Base-by-base conservation (phyloP, 371 early-diverging fungal genomes). In the Apophysomyces ossiformis region DNA sequence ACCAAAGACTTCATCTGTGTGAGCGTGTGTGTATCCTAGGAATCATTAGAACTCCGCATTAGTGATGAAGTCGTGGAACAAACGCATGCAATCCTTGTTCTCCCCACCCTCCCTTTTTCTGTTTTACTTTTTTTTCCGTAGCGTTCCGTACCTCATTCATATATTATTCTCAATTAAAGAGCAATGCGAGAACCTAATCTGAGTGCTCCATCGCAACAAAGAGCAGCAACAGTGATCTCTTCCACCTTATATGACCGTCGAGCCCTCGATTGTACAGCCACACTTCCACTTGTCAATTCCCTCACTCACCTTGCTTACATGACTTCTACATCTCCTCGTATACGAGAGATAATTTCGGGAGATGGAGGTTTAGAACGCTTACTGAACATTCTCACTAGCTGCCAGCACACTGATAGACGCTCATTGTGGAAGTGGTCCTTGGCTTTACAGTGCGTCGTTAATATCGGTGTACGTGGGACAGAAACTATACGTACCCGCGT, bases 351-450 rank as follows among this genome's bases (percentile, higher is more conserved):
- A 37, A 76, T 96, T 46, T 86, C 90, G n/a, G 83, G 86, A 21
- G 96, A 96, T 84, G 96, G 96, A 26, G 96, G 93, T 7, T 81
- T 96, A 47, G 92, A 93, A 72, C 85, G 93, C 59, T 81, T 96
- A 3, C 90, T 94, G 46, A 84, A 87, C 26, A 91, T 94, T 43
- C 81, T 95, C 36, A 87, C 86, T 57, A 88, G 86, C 43, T 89
- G 91, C 15, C 85, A 86, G 64, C 86, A 86, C 46, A 79, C 80
- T 37, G 92, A 93, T 64, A 78, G 85, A 45, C 80, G 88, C 72
- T 86, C 87, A 67, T 83, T 85, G 63, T 90, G 92, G 87, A 88
- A 90, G 67, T 90, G 92, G 92, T 87, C 92, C 12, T 81, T 94
- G 63, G 87, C 93, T 38, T 92, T 90, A 67, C 92, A 92, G 59